Conservation (phyloP, 257 asterid species). For the Solanum chmielewskii region DNA sequence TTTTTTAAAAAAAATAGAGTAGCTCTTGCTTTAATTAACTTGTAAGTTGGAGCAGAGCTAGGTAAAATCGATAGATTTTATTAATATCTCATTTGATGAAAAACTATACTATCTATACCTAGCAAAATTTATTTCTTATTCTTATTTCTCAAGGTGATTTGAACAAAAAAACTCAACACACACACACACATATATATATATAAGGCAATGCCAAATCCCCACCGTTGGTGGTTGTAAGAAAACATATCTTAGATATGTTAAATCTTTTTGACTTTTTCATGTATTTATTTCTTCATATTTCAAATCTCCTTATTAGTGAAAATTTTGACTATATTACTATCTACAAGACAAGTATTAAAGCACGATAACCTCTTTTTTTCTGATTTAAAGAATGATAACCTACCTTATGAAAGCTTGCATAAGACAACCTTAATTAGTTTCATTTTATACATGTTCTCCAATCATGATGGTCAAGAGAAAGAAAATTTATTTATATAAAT, state of each 20-base stretch:
- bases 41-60: neutral
- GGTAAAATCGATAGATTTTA: no score
- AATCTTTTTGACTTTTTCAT: no score
- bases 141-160: neutral
- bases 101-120: no score
- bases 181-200: no score
- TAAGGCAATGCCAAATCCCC: no score
- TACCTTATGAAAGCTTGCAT: neutral
- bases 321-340: no score
- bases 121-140: neutral
- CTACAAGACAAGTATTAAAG: neutral
- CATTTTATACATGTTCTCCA: neutral
- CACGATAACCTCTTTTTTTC: neutral
- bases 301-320: no score
- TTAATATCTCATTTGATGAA: no score
- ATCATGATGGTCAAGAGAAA: neutral
- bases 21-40: neutral
- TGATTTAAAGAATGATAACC: neutral
- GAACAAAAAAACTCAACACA: neutral
- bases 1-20: no score
- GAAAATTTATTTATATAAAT: neutral
- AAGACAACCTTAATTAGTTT: neutral
- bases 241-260: no score
- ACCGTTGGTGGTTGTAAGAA: neutral
- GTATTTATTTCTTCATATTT: no score